These are phyloP conservation scores for Plantago ovata DNA, from an alignment of 257 asterid species.

Conservation along the genomic window DNA sequence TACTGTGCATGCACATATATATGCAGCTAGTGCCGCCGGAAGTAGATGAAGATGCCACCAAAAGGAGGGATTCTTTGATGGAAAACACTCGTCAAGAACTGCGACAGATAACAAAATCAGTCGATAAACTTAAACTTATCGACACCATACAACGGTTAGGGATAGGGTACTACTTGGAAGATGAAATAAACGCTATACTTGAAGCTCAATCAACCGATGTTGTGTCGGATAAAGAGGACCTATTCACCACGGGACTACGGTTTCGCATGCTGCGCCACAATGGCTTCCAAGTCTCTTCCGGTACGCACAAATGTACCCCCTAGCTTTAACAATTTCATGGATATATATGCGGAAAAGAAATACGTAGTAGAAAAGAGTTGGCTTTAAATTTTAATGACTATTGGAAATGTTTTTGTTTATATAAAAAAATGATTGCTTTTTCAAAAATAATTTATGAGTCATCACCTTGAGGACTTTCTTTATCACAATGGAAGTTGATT, in stretches of 20 bases:
- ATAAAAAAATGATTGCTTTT: too few species aligned
- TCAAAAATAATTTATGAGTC: not conserved
- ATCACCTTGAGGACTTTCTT: too few species aligned
- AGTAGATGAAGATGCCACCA: conserved; percentile 33
- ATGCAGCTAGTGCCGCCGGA: conserved; percentile 32
- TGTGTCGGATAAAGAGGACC: conserved; percentile 28
- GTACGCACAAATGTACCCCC: conserved; percentile 18
- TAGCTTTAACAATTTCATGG: not conserved
- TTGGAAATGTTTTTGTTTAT: too few species aligned
- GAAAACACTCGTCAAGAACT: conserved; percentile 27
- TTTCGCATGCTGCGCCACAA: conserved; percentile 60
- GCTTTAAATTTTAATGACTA: too few species aligned
- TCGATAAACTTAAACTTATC: conserved; percentile 36
- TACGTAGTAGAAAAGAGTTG: too few species aligned
- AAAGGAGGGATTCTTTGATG: conserved; percentile 36
- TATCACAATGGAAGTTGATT: too few species aligned
- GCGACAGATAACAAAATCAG: conserved; percentile 8
- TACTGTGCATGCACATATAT: too few species aligned
- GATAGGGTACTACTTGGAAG: conserved; percentile 50
- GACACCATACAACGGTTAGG: conserved; percentile 60
- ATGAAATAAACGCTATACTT: conserved; percentile 25
- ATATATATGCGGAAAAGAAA: too few species aligned
- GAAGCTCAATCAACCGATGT: conserved; percentile 12
- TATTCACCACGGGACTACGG: conserved; percentile 43
- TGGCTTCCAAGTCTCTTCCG: conserved; percentile 37